Conservation (phyloP, 2,329 filamentous ascomycete species). For the Phialophora macrospora region DNA sequence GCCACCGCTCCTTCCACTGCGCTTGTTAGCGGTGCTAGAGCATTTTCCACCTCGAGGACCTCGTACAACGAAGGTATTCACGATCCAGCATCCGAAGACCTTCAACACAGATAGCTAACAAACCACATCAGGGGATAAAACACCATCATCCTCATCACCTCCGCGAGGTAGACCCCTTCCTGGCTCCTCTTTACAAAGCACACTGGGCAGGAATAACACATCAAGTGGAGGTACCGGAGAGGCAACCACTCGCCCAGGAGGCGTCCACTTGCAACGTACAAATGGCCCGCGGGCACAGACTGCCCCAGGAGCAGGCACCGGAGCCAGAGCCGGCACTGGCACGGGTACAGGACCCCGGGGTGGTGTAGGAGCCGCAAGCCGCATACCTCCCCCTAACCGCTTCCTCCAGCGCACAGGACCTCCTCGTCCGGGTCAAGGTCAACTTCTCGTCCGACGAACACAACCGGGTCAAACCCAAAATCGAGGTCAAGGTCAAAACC, state of each 20-base stretch:
- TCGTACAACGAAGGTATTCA: conserved; percentile 25
- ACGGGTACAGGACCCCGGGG: conserved; percentile 1
- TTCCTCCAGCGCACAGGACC: conserved; percentile 24
- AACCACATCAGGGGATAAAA: conserved; percentile 2
- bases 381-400: conserved; percentile 9
- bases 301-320: neutral
- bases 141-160: conserved; percentile 8
- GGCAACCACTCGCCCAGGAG: conserved; percentile 1
- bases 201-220: conserved; percentile 7
- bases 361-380: conserved; percentile 3
- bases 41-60: conserved; percentile 23
- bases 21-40: conserved; percentile 3
- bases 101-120: conserved; percentile 6
- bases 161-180: conserved; percentile 2
- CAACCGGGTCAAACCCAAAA: neutral
- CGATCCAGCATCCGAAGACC: neutral
- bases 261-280: conserved; percentile 4
- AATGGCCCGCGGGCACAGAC: neutral
- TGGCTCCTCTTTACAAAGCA: neutral
- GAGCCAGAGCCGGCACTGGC: neutral
- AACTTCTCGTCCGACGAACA: neutral
- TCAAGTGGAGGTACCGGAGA: neutral
- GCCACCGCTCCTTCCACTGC: conserved; percentile 2
- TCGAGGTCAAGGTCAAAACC: conserved; percentile 4
- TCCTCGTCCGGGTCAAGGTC: conserved; percentile 13